phyloP scores from a whole-genome alignment of 805 yeast genomes.

The Lipomyces mesembrius region DNA sequence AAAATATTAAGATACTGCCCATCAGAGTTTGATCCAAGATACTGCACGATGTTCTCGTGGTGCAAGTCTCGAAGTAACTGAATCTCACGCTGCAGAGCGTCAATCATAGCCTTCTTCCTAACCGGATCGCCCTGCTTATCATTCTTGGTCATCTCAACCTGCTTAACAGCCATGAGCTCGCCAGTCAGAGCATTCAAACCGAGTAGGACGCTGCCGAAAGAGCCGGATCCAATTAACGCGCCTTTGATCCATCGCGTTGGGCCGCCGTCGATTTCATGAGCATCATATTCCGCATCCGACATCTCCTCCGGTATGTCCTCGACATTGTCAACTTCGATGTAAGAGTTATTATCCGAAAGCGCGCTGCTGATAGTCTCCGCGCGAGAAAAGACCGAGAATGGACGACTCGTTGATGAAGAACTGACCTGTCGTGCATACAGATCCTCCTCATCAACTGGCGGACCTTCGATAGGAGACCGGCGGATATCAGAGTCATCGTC shows the following conservation, averaged over 20 bases:
- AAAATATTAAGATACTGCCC: constrained; percentile 76
- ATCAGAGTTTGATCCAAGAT: constrained; percentile 84
- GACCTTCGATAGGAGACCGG: not conserved
- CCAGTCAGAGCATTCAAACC: constrained; percentile 94
- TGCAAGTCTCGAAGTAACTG: constrained; percentile 72
- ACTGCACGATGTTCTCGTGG: constrained; percentile 91
- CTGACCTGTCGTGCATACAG: constrained; percentile 9
- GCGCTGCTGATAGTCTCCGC: constrained; percentile 23
- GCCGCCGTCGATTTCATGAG: constrained; percentile 52
- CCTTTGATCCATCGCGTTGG: constrained; percentile 92
- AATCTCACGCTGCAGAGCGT: constrained; percentile 81
- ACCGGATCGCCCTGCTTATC: constrained; percentile 41
- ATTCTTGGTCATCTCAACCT: constrained; percentile 62
- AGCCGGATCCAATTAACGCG: constrained; percentile 90
- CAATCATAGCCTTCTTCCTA: constrained; percentile 62
- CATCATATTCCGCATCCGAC: constrained; percentile 39
- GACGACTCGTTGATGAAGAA: constrained; percentile 9
- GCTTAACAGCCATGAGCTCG: constrained; percentile 96
- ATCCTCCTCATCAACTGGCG: constrained; percentile 17
- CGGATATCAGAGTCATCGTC: constrained; percentile 4
- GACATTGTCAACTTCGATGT: constrained; percentile 34
- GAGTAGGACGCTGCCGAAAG: constrained; percentile 89
- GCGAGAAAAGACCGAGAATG: constrained; percentile 22
- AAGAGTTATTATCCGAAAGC: constrained; percentile 35
- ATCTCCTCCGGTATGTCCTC: constrained; percentile 35